phyloP scores from a whole-genome alignment of 176 grass and related monocot genomes.

The Musa beccarii region DNA sequence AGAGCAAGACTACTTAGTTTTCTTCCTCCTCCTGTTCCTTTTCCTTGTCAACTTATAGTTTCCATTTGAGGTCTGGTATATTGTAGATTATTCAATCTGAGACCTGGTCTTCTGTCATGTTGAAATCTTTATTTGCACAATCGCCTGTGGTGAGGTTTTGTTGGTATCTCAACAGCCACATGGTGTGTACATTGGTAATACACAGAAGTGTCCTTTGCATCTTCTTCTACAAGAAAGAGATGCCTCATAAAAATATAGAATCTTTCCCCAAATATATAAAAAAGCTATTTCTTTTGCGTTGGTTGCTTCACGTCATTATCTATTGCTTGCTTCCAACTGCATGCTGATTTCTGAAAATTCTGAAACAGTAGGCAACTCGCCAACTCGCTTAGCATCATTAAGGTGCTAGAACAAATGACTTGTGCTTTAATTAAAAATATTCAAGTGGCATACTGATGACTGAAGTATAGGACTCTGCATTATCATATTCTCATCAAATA shows the following conservation, averaged over 20 bases:
- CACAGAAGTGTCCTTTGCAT: not conserved
- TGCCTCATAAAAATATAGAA: not conserved
- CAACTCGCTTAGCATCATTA: too few relatives aligned
- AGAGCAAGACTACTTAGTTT: not conserved
- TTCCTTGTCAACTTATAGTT: not conserved
- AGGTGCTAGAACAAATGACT: too few relatives aligned
- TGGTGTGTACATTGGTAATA: not conserved
- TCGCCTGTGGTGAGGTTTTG: not conserved
- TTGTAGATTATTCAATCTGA: too few relatives aligned
- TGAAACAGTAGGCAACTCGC: too few relatives aligned
- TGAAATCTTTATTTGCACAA: not conserved
- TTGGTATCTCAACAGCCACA: not conserved
- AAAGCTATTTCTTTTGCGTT: not conserved
- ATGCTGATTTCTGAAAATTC: too few relatives aligned
- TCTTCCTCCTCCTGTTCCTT: too few relatives aligned
- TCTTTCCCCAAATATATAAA: not conserved
- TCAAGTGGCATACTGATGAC: too few relatives aligned
- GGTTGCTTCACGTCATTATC: too few relatives aligned
- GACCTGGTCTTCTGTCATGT: not conserved
- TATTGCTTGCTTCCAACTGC: too few relatives aligned
- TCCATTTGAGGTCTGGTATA: not conserved
- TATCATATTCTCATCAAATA: too few relatives aligned
- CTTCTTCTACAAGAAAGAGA: not conserved
- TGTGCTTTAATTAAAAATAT: too few relatives aligned
- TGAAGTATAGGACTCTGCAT: too few relatives aligned